Conservation (phyloP, 2,329 filamentous ascomycete genomes). For the Ilyonectria robusta region DNA sequence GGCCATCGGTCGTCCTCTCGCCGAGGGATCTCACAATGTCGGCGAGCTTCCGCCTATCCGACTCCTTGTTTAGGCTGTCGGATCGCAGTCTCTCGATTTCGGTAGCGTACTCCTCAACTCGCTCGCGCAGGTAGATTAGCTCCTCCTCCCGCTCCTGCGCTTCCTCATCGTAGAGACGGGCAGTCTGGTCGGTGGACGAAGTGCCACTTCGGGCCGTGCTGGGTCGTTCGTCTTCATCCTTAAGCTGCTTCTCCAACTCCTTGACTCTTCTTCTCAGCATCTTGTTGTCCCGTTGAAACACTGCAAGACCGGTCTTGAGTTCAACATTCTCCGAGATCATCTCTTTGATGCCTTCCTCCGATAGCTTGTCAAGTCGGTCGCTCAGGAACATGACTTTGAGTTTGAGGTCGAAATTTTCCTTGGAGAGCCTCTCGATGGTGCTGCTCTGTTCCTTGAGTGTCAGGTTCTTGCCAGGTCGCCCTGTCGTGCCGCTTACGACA, state of each 20-base stretch:
- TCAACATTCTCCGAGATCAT: constrained; percentile 99
- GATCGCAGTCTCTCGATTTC: constrained; percentile 87
- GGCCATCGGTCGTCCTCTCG: constrained; percentile 63
- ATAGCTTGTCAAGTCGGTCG: constrained; percentile 91
- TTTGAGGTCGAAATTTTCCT: constrained; percentile 98
- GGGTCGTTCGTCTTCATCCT: constrained; percentile 74
- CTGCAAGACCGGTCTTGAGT: constrained; percentile 89
- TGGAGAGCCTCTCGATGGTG: constrained; percentile 95
- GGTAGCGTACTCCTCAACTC: constrained; percentile 85
- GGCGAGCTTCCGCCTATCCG: constrained; percentile 87
- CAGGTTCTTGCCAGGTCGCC: constrained; percentile 76
- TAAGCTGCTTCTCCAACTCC: constrained; percentile 86
- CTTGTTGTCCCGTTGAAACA: constrained; percentile 93
- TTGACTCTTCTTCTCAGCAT: constrained; percentile 84
- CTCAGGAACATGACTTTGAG: constrained; percentile 98
- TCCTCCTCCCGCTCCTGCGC: constrained; percentile 85
- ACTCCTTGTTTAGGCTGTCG: constrained; percentile 83
- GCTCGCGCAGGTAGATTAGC: constrained; percentile 85
- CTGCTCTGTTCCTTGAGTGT: constrained; percentile 98
- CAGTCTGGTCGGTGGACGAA: constrained; percentile 71
- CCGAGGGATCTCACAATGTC: constrained; percentile 78
- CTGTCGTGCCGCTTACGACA: constrained; percentile 60
- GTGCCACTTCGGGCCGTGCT: constrained; percentile 70
- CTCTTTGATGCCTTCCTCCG: constrained; percentile 96
- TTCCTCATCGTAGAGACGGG: constrained; percentile 70